Percentiles rank a stretch among this genome's conserved stretches.
Conservation (phyloP, 2,329 filamentous ascomycete genomes). For the Cercospora sp. region DNA sequence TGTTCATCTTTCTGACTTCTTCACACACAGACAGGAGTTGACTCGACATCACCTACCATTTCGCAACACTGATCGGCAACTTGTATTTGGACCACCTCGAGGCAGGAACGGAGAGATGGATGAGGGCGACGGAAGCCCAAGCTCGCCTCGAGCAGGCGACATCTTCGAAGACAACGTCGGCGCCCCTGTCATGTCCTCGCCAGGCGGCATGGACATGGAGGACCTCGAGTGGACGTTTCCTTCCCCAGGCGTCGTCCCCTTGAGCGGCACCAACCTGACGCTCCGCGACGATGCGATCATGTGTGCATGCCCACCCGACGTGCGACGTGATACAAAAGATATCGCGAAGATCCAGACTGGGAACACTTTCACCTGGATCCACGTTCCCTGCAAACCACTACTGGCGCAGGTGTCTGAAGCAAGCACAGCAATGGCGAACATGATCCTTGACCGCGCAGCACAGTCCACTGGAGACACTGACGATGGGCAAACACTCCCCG, state of each 20-base stretch:
- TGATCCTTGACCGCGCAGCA: not conserved
- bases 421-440: not conserved
- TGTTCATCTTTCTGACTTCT: not conserved
- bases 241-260: not conserved
- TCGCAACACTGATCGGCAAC: not conserved
- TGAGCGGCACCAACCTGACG: not conserved
- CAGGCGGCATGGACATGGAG: not conserved
- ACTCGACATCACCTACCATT: not conserved
- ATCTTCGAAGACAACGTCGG: not conserved
- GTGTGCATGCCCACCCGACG: constrained; percentile 23
- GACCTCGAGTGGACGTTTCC: not conserved
- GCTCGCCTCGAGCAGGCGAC: not conserved
- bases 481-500: not conserved
- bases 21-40: not conserved
- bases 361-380: constrained; percentile 18
- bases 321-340: constrained; percentile 13
- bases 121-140: not conserved
- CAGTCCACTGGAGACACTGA: not conserved
- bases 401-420: constrained; percentile 12
- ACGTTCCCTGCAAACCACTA: constrained; percentile 23
- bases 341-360: constrained; percentile 7
- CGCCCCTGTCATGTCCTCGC: not conserved
- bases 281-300: constrained; percentile 9
- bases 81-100: not conserved
- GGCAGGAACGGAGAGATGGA: not conserved